Evolutionary conservation across 2,329 filamentous ascomycete species (phyloP), one percentile per base, ranked within the genome.

Genomic region (Trichophyton benhamiae): DNA sequence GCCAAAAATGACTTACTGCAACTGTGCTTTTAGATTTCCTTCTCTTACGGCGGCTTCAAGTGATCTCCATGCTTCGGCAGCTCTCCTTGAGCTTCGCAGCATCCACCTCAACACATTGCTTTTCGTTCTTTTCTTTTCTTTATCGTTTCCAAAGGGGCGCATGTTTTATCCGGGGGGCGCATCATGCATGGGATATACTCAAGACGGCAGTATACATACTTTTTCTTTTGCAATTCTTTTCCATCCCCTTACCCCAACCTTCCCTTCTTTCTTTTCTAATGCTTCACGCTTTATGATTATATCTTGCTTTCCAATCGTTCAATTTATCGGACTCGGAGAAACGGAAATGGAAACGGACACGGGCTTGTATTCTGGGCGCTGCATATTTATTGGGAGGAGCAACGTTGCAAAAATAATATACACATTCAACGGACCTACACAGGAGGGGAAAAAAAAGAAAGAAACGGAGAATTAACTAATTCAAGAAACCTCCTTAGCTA

Each of bases 291-390:
- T 55, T n/a, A 44, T n/a, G 41, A 17, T 15, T 44, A 20, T 44
- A n/a, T 44, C 15, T 52, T 25, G 8, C 20, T 52, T 52, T 20
- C 7, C 27, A 30, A 7, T 30, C 46, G 46, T 52, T 52, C 20
- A n/a, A 22, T 8, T 53, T 27, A 55, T 55, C 52, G 46, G 46
- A 52, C 25, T 9, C 22, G 46, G 46, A 36, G 52, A 36, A 33
- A 55, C 27, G 52, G 49, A 53, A 20, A 53, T 17, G 49, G 49
- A 53, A 53, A 53, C 25, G 49, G 49, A 53, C 9, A 53, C 22
- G 15, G 52, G 11, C 27, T 55, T 55, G 52, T 55, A 55, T 55
- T 55, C 52, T 55, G 52, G 52, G 52, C 52, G 33, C 17, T 33
- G 52, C 52, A 27, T 11, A 27, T 52, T 13, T 22, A 55, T n/a